Conservation (phyloP, 306 rosid genomes). For the Sphenostylis stenocarpa region DNA sequence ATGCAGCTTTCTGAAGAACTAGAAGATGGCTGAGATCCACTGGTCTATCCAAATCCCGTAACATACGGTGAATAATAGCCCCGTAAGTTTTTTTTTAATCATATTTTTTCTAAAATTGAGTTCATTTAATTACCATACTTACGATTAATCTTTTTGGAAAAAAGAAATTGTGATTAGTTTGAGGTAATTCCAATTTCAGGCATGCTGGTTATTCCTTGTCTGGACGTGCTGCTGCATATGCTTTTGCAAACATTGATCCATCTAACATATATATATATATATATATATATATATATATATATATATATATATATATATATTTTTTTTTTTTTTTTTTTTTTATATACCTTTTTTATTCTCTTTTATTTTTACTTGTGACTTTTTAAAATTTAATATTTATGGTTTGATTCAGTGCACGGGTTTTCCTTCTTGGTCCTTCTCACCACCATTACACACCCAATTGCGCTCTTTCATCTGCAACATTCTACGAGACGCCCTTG, state of each 20-base stretch:
- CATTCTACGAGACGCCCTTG: constrained; percentile 86
- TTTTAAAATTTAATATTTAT: constrained; percentile 14
- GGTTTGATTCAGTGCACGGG: constrained; percentile 59
- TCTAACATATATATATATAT: too few relatives aligned
- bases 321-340: too few relatives aligned
- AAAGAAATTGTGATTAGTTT: not conserved
- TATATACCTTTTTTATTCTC: too few relatives aligned
- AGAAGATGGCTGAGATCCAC: constrained; percentile 71
- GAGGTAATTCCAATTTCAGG: constrained; percentile 35
- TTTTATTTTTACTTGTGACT: too few relatives aligned
- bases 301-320: too few relatives aligned
- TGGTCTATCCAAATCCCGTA: constrained; percentile 62
- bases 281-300: too few relatives aligned
- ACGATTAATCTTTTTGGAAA: not conserved
- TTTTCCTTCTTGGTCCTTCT: constrained; percentile 97
- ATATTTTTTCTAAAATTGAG: too few relatives aligned
- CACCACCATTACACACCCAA: constrained; percentile 84
- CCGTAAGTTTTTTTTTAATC: too few relatives aligned
- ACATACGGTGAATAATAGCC: constrained; percentile 84
- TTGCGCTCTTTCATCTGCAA: constrained; percentile 86
- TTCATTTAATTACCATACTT: too few relatives aligned
- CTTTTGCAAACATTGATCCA: constrained; percentile 96
- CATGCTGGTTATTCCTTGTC: constrained; percentile 97
- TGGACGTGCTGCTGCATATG: constrained; percentile 95
- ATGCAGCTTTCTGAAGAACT: constrained; percentile 58